These are phyloP conservation scores for Sanghuangporus baumii DNA, from an alignment of 1,284 basidiomycete genomes.

Conservation along the genomic window DNA sequence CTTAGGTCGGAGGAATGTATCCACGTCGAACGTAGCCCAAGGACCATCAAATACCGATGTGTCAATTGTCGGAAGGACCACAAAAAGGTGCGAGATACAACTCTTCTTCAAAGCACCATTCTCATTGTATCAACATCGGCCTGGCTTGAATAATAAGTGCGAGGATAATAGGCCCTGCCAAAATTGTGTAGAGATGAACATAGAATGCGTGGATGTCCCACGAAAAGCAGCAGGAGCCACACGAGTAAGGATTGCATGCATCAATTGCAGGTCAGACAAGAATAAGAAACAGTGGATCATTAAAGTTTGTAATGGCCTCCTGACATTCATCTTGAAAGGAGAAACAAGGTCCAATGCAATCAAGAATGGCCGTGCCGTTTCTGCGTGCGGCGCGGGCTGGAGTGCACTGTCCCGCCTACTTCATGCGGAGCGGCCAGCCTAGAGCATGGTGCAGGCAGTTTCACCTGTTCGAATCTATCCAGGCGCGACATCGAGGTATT, in stretches of 20 bases:
- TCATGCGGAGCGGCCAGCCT: constrained; percentile 9
- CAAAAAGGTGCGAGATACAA: constrained; percentile 25
- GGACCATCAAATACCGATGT: constrained; percentile 50
- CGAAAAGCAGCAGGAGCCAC: constrained; percentile 51
- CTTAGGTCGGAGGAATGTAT: constrained; percentile 46
- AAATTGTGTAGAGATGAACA: constrained; percentile 39
- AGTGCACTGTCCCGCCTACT: constrained; percentile 44
- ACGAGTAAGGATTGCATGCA: constrained; percentile 53
- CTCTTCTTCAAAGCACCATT: background rate
- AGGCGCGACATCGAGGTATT: background rate
- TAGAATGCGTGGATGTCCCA: constrained; percentile 41
- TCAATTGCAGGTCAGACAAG: constrained; percentile 42
- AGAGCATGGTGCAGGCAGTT: constrained; percentile 12
- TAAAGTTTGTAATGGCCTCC: background rate
- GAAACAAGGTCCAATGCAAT: constrained; percentile 48
- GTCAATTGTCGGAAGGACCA: constrained; percentile 48
- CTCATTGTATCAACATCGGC: too few species aligned
- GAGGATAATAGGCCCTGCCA: constrained; percentile 52
- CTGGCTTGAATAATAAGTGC: constrained; percentile 28
- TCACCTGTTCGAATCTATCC: constrained; percentile 9
- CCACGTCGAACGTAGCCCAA: constrained; percentile 46
- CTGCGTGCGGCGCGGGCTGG: constrained; percentile 42
- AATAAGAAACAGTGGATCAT: constrained; percentile 11
- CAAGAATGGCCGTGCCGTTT: constrained; percentile 46
- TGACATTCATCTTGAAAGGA: background rate